phyloP scores from a whole-genome alignment of 192 early-diverging fungal genomes.

The Funneliformis mosseae region DNA sequence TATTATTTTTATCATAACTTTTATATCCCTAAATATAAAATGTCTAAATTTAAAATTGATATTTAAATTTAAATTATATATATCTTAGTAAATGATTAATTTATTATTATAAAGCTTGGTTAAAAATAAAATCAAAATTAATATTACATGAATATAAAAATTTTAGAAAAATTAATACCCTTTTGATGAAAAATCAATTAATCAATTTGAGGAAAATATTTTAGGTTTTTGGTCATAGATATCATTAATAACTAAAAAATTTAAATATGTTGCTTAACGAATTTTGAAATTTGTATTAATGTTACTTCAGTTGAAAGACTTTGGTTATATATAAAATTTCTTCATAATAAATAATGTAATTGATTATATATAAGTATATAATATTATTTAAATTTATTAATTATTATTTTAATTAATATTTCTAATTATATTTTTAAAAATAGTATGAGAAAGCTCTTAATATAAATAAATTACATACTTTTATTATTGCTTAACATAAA shows the following conservation, averaged over 20 bases:
- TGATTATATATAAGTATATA: slow-evolving; percentile 8
- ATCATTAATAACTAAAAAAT: background rate
- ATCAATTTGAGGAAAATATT: slow-evolving; percentile 5
- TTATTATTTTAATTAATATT: background rate
- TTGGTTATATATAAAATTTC: background rate
- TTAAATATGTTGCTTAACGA: background rate
- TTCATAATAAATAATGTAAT: background rate
- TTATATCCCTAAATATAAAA: too few relatives aligned
- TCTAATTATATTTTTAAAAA: too few relatives aligned
- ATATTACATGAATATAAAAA: slow-evolving; percentile 2
- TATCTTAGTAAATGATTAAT: background rate
- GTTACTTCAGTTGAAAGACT: slow-evolving; percentile 5
- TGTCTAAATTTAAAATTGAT: background rate
- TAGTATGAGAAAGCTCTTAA: background rate
- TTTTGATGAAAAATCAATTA: slow-evolving; percentile 4
- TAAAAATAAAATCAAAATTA: background rate
- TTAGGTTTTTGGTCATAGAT: background rate
- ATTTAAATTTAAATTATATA: slow-evolving; percentile 1
- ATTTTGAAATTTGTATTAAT: slow-evolving; percentile 22
- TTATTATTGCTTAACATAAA: too few relatives aligned
- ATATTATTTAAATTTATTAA: background rate
- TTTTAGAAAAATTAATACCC: slow-evolving; percentile 7
- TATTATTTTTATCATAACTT: too few relatives aligned
- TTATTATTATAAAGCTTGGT: slow-evolving; percentile 21
- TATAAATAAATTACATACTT: background rate